Percentiles rank a stretch among this genome's conserved stretches.
Evolutionary conservation across 768 basidiomycete species (phyloP).

Genomic region (Strobilomyces confusus): DNA sequence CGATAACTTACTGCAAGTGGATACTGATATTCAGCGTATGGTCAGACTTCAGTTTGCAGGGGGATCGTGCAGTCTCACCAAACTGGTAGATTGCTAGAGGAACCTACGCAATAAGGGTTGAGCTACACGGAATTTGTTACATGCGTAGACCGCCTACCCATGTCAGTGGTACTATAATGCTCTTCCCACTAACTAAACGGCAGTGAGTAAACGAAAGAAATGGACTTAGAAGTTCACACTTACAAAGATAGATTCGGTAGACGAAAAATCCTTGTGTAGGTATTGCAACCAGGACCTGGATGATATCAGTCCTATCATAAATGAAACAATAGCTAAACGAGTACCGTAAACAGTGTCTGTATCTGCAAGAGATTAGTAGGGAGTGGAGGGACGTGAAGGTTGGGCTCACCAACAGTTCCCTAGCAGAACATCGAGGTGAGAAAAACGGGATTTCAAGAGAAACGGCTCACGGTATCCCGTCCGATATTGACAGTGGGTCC

Average conservation of each 20-base stretch:
- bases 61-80: background rate
- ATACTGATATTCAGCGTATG: background rate
- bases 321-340: too few relatives aligned
- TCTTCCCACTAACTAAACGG: conserved; percentile 5
- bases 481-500: background rate
- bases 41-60: background rate
- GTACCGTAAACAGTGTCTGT: conserved; percentile 6
- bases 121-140: background rate
- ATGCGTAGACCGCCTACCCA: conserved; percentile 5
- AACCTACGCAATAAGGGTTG: background rate
- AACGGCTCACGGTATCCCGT: conserved; percentile 1
- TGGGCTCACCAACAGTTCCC: conserved; percentile 7
- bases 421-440: background rate
- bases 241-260: conserved; percentile 12
- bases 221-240: background rate
- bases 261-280: background rate
- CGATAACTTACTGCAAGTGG: background rate
- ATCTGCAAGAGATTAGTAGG: conserved; percentile 1
- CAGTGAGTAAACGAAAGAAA: background rate
- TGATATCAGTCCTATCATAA: background rate
- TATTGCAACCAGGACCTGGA: conserved; percentile 1
- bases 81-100: conserved; percentile 1
- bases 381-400: background rate
- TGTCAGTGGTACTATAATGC: conserved; percentile 1
- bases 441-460: background rate